These are phyloP conservation scores for Pseudocercospora crystallina DNA, from an alignment of 2,329 filamentous ascomycete species.

Conservation along the genomic window DNA sequence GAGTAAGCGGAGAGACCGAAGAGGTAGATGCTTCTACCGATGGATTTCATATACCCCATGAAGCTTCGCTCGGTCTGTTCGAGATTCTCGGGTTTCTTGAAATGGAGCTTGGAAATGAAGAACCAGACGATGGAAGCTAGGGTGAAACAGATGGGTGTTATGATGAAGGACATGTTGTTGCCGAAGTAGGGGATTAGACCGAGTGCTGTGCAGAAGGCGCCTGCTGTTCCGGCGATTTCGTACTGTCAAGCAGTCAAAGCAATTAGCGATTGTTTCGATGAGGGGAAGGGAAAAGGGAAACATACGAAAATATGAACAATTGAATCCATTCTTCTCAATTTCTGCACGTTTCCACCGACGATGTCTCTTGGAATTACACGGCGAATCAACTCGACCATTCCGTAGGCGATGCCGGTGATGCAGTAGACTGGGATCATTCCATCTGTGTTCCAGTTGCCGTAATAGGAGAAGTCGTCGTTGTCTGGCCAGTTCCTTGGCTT, in stretches of 20 bases:
- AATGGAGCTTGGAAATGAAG: constrained; percentile 11
- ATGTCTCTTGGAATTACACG: constrained; percentile 10
- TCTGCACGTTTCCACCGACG: constrained; percentile 12
- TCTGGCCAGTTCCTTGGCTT: constrained; percentile 5
- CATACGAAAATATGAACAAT: constrained; percentile 10
- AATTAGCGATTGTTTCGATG: neutral
- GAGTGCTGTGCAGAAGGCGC: constrained; percentile 9
- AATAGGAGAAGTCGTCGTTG: constrained; percentile 11
- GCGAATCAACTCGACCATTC: constrained; percentile 12
- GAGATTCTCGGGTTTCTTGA: neutral
- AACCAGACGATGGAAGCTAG: constrained; percentile 10
- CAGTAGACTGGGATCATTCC: constrained; percentile 9
- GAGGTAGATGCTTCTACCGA: constrained; percentile 6
- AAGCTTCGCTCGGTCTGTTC: constrained; percentile 1
- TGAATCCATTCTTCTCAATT: constrained; percentile 5
- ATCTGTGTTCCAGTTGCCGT: constrained; percentile 10
- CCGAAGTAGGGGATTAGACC: constrained; percentile 12
- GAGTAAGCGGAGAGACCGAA: constrained; percentile 9
- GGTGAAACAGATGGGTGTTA: constrained; percentile 9
- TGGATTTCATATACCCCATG: constrained; percentile 1
- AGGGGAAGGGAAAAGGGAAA: neutral
- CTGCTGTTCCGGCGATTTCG: constrained; percentile 8
- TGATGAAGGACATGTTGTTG: constrained; percentile 12
- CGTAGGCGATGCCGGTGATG: constrained; percentile 11
- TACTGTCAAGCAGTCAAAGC: neutral